These are phyloP conservation scores for Nemania serpens DNA, from an alignment of 2,329 filamentous ascomycete genomes.

Conservation along the genomic window DNA sequence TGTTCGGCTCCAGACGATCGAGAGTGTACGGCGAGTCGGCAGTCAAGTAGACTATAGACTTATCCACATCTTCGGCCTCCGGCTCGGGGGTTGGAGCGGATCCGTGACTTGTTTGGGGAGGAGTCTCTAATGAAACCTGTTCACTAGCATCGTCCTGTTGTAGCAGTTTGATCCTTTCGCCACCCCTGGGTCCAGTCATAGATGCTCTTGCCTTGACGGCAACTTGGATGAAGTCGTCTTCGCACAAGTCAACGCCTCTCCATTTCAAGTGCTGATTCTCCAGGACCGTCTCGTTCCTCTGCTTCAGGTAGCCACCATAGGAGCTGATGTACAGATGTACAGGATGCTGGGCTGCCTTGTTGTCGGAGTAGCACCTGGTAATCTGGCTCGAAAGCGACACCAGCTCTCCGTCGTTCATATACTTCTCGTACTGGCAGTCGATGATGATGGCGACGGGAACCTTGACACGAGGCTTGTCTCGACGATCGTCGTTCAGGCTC, in stretches of 20 bases:
- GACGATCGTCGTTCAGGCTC: slow-evolving; percentile 42
- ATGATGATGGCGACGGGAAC: slow-evolving; percentile 82
- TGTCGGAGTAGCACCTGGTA: slow-evolving; percentile 88
- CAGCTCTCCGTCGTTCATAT: slow-evolving; percentile 86
- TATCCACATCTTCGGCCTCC: slow-evolving; percentile 43
- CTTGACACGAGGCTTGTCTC: slow-evolving; percentile 43
- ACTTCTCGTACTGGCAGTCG: slow-evolving; percentile 88
- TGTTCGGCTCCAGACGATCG: slow-evolving; percentile 81
- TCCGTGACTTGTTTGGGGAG: slow-evolving; percentile 37
- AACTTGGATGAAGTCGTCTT: slow-evolving; percentile 74
- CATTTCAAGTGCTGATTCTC: slow-evolving; percentile 74
- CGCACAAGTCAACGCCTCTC: slow-evolving; percentile 76
- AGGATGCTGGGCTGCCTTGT: slow-evolving; percentile 69
- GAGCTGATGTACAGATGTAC: slow-evolving; percentile 77
- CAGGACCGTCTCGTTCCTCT: slow-evolving; percentile 79
- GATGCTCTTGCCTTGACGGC: slow-evolving; percentile 66
- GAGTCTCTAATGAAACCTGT: slow-evolving; percentile 44
- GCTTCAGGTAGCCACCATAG: slow-evolving; percentile 74
- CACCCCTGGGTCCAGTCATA: slow-evolving; percentile 65
- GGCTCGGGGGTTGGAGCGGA: slow-evolving; percentile 32
- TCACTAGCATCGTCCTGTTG: slow-evolving; percentile 43
- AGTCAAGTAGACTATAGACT: slow-evolving; percentile 79
- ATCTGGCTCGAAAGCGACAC: slow-evolving; percentile 84
- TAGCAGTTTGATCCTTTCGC: slow-evolving; percentile 64
- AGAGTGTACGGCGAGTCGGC: slow-evolving; percentile 90